Percentiles rank a stretch among this genome's conserved stretches.
phyloP scores from a whole-genome alignment of 2,329 filamentous ascomycete genomes.

The Trichoderma arundinaceum region DNA sequence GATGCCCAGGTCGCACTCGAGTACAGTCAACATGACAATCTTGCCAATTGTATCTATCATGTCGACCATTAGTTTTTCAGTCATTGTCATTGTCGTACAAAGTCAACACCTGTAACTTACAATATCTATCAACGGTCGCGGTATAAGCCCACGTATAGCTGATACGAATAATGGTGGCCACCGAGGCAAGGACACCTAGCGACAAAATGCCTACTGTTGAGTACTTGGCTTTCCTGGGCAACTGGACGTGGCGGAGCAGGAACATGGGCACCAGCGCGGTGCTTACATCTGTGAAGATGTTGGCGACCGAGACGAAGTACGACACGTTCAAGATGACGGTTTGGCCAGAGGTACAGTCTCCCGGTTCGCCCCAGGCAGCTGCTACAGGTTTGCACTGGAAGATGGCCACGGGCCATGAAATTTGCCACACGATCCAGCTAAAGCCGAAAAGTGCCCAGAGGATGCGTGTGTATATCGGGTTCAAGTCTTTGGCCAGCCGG shows the following conservation, averaged over 20 bases:
- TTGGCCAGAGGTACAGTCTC: constrained; percentile 4
- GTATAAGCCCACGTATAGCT: constrained; percentile 14
- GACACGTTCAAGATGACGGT: constrained; percentile 16
- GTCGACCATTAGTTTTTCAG: background rate
- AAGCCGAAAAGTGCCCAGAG: background rate
- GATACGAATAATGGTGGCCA: constrained; percentile 1
- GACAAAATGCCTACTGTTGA: constrained; percentile 11
- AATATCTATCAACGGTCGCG: background rate
- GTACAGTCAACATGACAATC: constrained; percentile 18
- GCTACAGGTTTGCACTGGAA: constrained; percentile 15
- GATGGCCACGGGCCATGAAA: constrained; percentile 8
- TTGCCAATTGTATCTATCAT: background rate
- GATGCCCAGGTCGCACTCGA: constrained; percentile 16
- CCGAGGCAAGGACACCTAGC: constrained; percentile 7
- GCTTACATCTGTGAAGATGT: constrained; percentile 8
- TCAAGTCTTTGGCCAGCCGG: background rate
- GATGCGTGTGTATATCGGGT: background rate
- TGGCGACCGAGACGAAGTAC: constrained; percentile 13
- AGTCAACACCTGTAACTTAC: background rate
- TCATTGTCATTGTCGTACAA: too few relatives aligned
- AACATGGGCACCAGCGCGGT: constrained; percentile 6
- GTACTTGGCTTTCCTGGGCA: background rate
- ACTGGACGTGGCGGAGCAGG: constrained; percentile 8
- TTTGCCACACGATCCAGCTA: constrained; percentile 2
- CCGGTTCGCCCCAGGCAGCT: background rate